Conservation (phyloP, 345 rosid species). For the Psidium guajava region DNA sequence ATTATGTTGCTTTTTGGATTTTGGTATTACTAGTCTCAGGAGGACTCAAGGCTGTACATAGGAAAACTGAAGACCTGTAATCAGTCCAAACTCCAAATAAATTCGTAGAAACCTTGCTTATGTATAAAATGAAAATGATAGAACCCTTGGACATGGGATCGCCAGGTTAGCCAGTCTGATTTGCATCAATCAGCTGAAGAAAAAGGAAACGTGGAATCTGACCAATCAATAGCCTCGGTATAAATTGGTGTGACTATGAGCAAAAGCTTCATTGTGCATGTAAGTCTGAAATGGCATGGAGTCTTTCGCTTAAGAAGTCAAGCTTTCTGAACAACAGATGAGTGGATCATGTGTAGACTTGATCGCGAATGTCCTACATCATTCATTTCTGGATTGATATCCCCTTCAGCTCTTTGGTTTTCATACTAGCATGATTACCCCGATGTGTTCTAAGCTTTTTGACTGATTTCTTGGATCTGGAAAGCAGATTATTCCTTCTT, state of each 20-base stretch:
- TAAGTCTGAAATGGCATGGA: background rate
- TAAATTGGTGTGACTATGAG: background rate
- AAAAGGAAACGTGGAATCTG: background rate
- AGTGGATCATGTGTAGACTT: background rate
- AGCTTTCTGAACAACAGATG: background rate
- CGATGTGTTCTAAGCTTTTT: background rate
- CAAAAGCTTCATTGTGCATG: background rate
- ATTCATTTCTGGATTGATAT: background rate
- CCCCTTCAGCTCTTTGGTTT: background rate
- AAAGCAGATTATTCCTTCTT: constrained; percentile 79
- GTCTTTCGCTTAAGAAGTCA: background rate
- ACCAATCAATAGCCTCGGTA: background rate
- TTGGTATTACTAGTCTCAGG: background rate
- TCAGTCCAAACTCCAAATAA: background rate
- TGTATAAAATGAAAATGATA: background rate
- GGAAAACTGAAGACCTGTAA: background rate
- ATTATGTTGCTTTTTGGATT: background rate
- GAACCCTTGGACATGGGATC: background rate
- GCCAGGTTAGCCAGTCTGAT: background rate
- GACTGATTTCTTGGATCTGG: background rate
- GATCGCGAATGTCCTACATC: background rate
- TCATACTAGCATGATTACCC: background rate
- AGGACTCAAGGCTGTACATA: background rate
- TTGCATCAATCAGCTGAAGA: background rate
- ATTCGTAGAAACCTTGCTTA: background rate